Percentiles rank a stretch among this genome's conserved stretches.
Evolutionary conservation across 208 protist genomes (phyloP).

Genomic region (Trypanosomatidae sp.): DNA sequence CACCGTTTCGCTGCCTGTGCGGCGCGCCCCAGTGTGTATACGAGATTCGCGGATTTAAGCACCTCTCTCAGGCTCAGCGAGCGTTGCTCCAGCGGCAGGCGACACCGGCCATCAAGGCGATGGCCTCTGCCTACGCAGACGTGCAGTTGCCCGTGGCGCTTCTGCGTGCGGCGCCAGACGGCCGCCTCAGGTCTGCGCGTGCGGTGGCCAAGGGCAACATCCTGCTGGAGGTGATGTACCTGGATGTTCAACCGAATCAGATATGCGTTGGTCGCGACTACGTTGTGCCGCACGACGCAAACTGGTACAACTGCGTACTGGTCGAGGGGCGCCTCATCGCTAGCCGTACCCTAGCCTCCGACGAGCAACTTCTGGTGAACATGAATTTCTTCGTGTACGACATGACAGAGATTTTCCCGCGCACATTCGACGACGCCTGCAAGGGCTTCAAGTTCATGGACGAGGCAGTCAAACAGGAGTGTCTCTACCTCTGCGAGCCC

Average conservation of each 20-base stretch:
- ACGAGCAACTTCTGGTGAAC: conserved; percentile 62
- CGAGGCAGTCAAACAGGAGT: conserved; percentile 55
- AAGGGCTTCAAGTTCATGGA: conserved; percentile 74
- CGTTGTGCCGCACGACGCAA: conserved; percentile 52
- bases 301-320: conserved; percentile 59
- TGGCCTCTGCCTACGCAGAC: conserved; percentile 35
- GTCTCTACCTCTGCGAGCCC: conserved; percentile 82
- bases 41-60: conserved; percentile 78
- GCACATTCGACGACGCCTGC: conserved; percentile 45
- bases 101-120: conserved; percentile 58
- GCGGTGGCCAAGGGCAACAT: conserved; percentile 41
- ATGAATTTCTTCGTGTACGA: conserved; percentile 90
- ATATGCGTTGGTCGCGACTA: conserved; percentile 57
- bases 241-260: conserved; percentile 76
- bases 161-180: conserved; percentile 27
- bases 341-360: conserved; percentile 31
- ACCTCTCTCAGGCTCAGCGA: conserved; percentile 59
- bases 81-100: conserved; percentile 36
- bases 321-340: conserved; percentile 78
- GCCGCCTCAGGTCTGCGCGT: conserved; percentile 32
- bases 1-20: conserved; percentile 76
- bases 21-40: conserved; percentile 51
- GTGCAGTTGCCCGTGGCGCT: conserved; percentile 49
- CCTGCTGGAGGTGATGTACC: conserved; percentile 61
- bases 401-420: conserved; percentile 72